phyloP scores from a whole-genome alignment of 2,329 filamentous ascomycete species.

The Colletotrichum scovillei region DNA sequence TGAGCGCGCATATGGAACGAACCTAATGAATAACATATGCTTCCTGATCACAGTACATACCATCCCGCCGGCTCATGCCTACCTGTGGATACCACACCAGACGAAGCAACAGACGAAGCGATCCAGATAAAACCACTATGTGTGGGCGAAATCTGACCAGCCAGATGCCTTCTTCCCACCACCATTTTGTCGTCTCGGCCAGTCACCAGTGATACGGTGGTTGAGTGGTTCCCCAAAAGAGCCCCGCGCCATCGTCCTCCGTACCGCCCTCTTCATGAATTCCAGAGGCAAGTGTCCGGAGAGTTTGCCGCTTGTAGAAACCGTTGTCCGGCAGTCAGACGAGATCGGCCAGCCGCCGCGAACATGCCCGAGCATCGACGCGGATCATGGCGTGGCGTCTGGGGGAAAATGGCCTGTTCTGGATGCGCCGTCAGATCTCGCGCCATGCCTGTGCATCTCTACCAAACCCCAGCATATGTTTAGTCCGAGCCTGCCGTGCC shows the following conservation, averaged over 20 bases:
- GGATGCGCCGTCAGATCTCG: constrained; percentile 21
- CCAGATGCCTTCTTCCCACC: not conserved
- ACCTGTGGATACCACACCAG: constrained; percentile 11
- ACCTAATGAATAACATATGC: not conserved
- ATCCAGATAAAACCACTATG: not conserved
- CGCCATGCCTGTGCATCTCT: not conserved
- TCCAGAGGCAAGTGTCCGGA: constrained; percentile 10
- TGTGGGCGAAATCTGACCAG: not conserved
- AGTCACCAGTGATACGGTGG: not conserved
- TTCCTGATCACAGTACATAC: not conserved
- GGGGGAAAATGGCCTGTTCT: constrained; percentile 29
- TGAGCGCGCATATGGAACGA: constrained; percentile 2
- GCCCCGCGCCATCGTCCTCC: constrained; percentile 2
- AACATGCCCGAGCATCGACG: constrained; percentile 1
- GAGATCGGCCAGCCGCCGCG: constrained; percentile 23
- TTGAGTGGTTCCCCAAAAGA: constrained; percentile 7
- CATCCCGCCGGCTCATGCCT: constrained; percentile 1
- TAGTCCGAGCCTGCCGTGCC: not conserved
- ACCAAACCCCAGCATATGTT: not conserved
- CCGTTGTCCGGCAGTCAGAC: constrained; percentile 22
- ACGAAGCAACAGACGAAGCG: not conserved
- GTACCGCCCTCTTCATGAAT: not conserved
- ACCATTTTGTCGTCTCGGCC: not conserved
- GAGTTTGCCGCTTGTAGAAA: constrained; percentile 22
- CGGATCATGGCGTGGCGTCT: constrained; percentile 23